phyloP scores from a whole-genome alignment of 1,284 basidiomycete species.

The Ganoderma boninense region DNA sequence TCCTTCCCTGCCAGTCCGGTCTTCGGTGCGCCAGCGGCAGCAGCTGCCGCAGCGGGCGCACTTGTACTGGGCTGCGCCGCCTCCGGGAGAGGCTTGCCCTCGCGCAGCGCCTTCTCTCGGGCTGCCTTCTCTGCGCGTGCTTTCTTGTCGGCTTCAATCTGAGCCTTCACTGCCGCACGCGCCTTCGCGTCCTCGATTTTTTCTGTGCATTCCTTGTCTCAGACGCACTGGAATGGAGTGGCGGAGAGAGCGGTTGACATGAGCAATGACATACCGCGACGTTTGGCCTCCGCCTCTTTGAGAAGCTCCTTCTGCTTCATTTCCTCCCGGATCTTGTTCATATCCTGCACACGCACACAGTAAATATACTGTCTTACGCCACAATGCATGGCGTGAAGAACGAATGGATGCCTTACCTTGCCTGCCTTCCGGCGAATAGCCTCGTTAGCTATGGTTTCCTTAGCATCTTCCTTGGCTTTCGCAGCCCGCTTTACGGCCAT shows the following conservation, averaged over 20 bases:
- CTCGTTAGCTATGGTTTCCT: constrained; percentile 83
- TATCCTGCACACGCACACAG: constrained; percentile 56
- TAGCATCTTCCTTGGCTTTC: constrained; percentile 75
- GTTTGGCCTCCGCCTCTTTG: constrained; percentile 83
- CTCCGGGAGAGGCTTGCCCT: constrained; percentile 61
- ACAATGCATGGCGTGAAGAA: not conserved
- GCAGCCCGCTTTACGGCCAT: constrained; percentile 78
- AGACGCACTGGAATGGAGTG: not conserved
- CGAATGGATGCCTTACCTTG: constrained; percentile 57
- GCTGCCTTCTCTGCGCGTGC: constrained; percentile 89
- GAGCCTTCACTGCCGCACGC: constrained; percentile 85
- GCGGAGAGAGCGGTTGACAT: not conserved
- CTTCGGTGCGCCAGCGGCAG: constrained; percentile 46
- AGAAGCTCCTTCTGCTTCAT: constrained; percentile 80
- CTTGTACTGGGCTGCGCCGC: constrained; percentile 36
- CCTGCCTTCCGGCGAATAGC: constrained; percentile 84
- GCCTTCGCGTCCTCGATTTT: constrained; percentile 89
- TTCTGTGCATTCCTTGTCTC: constrained; percentile 56
- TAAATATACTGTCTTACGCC: not conserved
- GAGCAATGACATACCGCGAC: constrained; percentile 60
- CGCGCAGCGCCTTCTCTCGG: constrained; percentile 87
- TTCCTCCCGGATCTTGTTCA: constrained; percentile 79
- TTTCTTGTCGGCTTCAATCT: constrained; percentile 94
- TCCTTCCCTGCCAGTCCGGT: constrained; percentile 67
- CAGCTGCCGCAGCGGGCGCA: constrained; percentile 46